Evolutionary conservation across 116 monocot species (phyloP), one percentile per base, ranked within the genome.

Genomic region (Phalaenopsis hybrid): DNA sequence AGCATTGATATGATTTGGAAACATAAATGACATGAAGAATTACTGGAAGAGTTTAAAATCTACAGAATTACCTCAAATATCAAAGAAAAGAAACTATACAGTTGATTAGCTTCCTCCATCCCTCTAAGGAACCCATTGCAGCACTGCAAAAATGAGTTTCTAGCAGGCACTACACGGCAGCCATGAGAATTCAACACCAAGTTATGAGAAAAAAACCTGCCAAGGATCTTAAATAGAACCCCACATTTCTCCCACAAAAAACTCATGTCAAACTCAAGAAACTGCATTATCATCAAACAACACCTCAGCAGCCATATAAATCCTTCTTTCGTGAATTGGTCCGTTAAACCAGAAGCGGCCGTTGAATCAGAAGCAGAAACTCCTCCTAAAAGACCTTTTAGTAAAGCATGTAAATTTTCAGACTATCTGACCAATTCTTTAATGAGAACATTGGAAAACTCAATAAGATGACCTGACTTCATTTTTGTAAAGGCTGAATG

Each of bases 31-130:
- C 31, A 31, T 31, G 31, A 31, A 31, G 12, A 21, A 6, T 16
- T 72, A 72, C 65, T 65, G 17, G 41, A 72, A 16, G 15, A 34
- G 37, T 41, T 69, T 1, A 2, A 13, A 72, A 72, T 33, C 6
- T 10, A 70, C 34, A 49, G 67, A 67, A 79, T 84, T 89, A 89
- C 89, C 89, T 86, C 89, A 70, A 89, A 51, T 44, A 89, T 68
- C 58, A 50, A 3, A 25, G 78, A 74, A 31, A 67, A 77, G 51
- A 80, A 80, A 44, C 57, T 34, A 77, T 5, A 3, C 15, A 63
- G 48, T 59, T 5, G 23, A 68, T 58, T 57, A 57, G 72, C 48
- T 51, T 50, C 74, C 44, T 44, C 8, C 16, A 17, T 73, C 21
- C 75, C 67, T 44, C 28, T 18, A 51, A 67, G 41, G 20, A 74